These are phyloP conservation scores for Mortierella sp. DNA, from an alignment of 371 early-diverging fungal genomes.

Conservation along the genomic window DNA sequence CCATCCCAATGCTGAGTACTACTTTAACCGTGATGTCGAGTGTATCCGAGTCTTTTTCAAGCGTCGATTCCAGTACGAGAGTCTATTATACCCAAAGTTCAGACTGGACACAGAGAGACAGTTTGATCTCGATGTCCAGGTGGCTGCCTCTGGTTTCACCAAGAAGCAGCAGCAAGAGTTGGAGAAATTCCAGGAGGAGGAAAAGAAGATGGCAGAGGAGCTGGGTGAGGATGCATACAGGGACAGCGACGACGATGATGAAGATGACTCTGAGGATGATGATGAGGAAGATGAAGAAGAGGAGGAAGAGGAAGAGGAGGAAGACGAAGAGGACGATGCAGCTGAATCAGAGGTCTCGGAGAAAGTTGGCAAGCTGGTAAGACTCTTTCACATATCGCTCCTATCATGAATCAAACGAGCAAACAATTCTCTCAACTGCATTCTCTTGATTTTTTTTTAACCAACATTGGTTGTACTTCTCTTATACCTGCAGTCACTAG, in stretches of 20 bases:
- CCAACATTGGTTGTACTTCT: neutral
- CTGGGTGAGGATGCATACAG: slow-evolving; percentile 53
- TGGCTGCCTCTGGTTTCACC: slow-evolving; percentile 95
- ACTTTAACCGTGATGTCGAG: slow-evolving; percentile 98
- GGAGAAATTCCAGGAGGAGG: slow-evolving; percentile 69
- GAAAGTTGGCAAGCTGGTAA: slow-evolving; percentile 31
- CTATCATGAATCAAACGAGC: slow-evolving; percentile 12
- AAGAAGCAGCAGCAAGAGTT: slow-evolving; percentile 90
- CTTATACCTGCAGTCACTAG: slow-evolving; percentile 33
- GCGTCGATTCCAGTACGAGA: slow-evolving; percentile 90
- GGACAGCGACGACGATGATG: slow-evolving; percentile 54
- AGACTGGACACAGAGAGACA: slow-evolving; percentile 82
- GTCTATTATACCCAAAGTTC: slow-evolving; percentile 90
- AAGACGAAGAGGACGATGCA: slow-evolving; percentile 39
- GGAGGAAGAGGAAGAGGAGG: slow-evolving; percentile 38
- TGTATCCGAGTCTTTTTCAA: slow-evolving; percentile 97
- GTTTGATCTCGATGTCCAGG: slow-evolving; percentile 93
- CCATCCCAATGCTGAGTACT: slow-evolving; percentile 94
- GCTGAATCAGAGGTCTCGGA: slow-evolving; percentile 21
- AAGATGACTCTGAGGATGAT: slow-evolving; percentile 52
- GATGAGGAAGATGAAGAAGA: slow-evolving; percentile 41
- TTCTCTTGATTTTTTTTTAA: neutral
- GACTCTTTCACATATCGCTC: neutral
- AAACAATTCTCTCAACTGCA: neutral
- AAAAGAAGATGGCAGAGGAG: slow-evolving; percentile 54